phyloP scores from a whole-genome alignment of 2,329 filamentous ascomycete genomes.

The Penicillium sp. region DNA sequence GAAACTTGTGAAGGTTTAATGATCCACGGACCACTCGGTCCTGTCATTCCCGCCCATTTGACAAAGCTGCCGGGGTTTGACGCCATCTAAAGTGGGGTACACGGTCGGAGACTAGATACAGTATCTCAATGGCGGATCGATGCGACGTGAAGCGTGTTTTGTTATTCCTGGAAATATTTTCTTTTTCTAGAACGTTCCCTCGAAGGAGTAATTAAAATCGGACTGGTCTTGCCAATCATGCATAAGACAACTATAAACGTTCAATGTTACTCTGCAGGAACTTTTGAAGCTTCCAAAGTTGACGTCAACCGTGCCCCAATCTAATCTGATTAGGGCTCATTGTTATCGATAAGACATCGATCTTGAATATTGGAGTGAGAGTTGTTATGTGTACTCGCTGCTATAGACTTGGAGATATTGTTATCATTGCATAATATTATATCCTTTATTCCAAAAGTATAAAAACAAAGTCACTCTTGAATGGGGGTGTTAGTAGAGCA shows the following conservation, averaged over 20 bases:
- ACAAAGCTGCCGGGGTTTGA: background rate
- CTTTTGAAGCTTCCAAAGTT: background rate
- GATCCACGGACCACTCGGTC: slow-evolving; percentile 16
- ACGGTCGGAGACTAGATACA: background rate
- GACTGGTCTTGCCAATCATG: background rate
- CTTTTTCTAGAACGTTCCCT: background rate
- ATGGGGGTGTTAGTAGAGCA: background rate
- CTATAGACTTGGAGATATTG: background rate
- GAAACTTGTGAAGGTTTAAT: background rate
- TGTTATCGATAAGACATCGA: background rate
- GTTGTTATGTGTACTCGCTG: too few species aligned
- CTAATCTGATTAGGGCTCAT: slow-evolving; percentile 3
- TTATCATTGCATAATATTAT: too few species aligned
- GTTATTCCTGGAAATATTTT: too few species aligned
- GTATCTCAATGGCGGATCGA: slow-evolving; percentile 12
- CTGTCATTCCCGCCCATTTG: slow-evolving; percentile 11
- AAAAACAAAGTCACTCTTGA: background rate
- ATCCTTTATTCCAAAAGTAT: too few species aligned
- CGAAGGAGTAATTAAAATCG: background rate
- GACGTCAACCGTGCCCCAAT: slow-evolving; percentile 1
- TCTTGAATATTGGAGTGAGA: background rate
- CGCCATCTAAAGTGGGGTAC: slow-evolving; percentile 13
- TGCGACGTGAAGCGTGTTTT: slow-evolving; percentile 1
- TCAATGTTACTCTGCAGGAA: background rate
- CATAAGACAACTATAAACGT: background rate